phyloP scores from a whole-genome alignment of 2,329 filamentous ascomycete genomes.

The Thyridium curvatum region DNA sequence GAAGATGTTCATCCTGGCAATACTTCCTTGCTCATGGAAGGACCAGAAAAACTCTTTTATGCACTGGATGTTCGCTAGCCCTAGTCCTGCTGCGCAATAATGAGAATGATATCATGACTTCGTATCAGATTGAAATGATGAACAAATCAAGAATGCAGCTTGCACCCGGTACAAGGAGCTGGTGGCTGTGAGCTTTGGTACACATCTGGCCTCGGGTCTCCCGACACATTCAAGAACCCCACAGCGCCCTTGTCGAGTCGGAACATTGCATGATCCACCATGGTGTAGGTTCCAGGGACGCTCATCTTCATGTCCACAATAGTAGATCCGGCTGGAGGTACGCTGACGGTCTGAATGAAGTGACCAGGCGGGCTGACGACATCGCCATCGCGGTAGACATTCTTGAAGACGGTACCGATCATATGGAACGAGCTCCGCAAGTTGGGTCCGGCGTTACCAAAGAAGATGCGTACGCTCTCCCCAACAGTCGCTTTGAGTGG shows the following conservation, averaged over 20 bases:
- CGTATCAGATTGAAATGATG: too few relatives aligned
- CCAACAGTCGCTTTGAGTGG: slow-evolving; percentile 20
- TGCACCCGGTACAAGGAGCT: slow-evolving; percentile 21
- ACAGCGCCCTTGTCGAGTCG: slow-evolving; percentile 24
- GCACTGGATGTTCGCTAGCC: too few relatives aligned
- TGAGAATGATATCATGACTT: too few relatives aligned
- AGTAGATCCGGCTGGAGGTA: slow-evolving; percentile 18
- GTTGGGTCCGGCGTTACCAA: slow-evolving; percentile 26
- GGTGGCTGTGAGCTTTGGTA: slow-evolving; percentile 17
- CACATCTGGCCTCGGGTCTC: slow-evolving; percentile 17
- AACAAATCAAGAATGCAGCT: slow-evolving; percentile 21
- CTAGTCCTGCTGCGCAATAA: too few relatives aligned
- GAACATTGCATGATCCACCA: slow-evolving; percentile 26
- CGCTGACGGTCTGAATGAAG: slow-evolving; percentile 17
- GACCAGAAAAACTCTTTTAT: too few relatives aligned
- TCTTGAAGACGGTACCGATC: slow-evolving; percentile 20
- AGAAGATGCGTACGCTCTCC: slow-evolving; percentile 25
- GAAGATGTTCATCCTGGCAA: too few relatives aligned
- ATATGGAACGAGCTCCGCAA: slow-evolving; percentile 24
- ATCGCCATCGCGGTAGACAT: slow-evolving; percentile 21
- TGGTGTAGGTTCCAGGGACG: slow-evolving; percentile 23
- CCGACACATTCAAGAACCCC: slow-evolving; percentile 25
- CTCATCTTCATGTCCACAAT: slow-evolving; percentile 23
- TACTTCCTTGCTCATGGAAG: too few relatives aligned
- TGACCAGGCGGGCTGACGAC: slow-evolving; percentile 20